phyloP scores from a whole-genome alignment of 208 protist genomes.

The Vickermania ingenoplastis region DNA sequence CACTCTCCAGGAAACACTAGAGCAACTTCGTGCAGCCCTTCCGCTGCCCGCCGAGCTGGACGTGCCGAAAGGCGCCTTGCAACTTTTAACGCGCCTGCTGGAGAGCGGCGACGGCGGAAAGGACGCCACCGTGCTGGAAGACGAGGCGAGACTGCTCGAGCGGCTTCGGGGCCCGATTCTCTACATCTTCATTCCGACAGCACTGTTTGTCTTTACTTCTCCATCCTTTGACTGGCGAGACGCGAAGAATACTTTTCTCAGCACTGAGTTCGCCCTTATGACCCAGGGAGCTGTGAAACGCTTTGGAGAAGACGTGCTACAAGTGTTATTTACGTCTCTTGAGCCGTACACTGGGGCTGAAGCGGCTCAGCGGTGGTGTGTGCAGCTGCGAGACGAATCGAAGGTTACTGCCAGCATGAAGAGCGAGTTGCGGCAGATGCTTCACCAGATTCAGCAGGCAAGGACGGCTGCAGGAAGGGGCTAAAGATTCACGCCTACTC shows the following conservation, averaged over 20 bases:
- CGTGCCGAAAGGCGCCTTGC: slow-evolving; percentile 51
- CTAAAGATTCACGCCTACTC: too few relatives aligned
- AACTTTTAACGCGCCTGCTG: slow-evolving; percentile 31
- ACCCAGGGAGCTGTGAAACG: slow-evolving; percentile 15
- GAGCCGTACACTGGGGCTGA: slow-evolving; percentile 20
- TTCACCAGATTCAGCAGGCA: slow-evolving; percentile 17
- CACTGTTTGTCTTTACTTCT: slow-evolving; percentile 9
- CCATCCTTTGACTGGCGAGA: slow-evolving; percentile 52
- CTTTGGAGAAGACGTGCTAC: slow-evolving; percentile 27
- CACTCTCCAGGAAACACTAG: slow-evolving; percentile 19
- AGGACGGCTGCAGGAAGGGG: too few relatives aligned
- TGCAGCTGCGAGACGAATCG: slow-evolving; percentile 30
- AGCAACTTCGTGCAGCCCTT: slow-evolving; percentile 31
- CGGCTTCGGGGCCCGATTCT: background rate
- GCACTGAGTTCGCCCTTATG: slow-evolving; percentile 43
- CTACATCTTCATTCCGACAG: slow-evolving; percentile 8
- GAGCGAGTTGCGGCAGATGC: slow-evolving; percentile 35
- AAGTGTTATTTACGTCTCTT: slow-evolving; percentile 24
- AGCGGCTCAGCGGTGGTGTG: slow-evolving; percentile 36
- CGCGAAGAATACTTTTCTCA: slow-evolving; percentile 52
- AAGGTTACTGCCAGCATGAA: slow-evolving; percentile 48
- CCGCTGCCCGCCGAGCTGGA: slow-evolving; percentile 45
- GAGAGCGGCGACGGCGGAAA: background rate
- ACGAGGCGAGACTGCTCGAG: background rate
- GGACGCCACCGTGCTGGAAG: slow-evolving; percentile 3